Evolutionary conservation across 1,139 yeast species (phyloP).

Genomic region (Suhomyces coccinellae): DNA sequence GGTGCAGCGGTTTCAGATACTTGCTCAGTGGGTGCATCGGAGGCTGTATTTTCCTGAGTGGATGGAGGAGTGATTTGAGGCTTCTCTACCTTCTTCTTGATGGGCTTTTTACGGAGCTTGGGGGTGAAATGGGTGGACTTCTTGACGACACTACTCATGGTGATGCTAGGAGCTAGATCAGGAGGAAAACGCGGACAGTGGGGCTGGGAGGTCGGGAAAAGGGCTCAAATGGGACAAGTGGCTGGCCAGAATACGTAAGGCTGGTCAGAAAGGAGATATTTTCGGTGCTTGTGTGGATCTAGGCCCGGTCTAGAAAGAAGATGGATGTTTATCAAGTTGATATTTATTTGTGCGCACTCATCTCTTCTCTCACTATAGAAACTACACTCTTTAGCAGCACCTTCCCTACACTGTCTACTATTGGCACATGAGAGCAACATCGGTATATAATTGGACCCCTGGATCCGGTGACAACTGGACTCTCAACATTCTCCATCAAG

Average conservation of each 20-base stretch:
- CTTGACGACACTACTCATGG: constrained; percentile 54
- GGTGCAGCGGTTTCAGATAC: neutral
- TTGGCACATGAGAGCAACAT: constrained; percentile 21
- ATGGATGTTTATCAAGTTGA: constrained; percentile 2
- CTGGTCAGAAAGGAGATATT: neutral
- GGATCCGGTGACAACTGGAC: constrained; percentile 48
- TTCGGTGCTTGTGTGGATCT: neutral
- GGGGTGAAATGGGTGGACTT: constrained; percentile 46
- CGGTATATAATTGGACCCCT: constrained; percentile 22
- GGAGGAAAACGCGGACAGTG: neutral
- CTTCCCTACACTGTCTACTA: neutral
- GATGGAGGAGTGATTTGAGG: constrained; percentile 27
- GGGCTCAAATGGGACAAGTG: neutral
- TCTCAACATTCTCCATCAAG: constrained; percentile 38
- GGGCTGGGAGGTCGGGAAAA: neutral
- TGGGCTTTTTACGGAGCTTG: constrained; percentile 32
- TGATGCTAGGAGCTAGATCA: neutral
- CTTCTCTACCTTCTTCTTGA: constrained; percentile 26
- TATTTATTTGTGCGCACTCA: constrained; percentile 6
- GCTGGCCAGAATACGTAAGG: no score
- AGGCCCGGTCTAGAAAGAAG: neutral
- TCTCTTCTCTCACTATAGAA: neutral
- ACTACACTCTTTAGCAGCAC: neutral
- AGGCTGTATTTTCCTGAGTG: constrained; percentile 19
- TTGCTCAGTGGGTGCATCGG: neutral